phyloP scores from a whole-genome alignment of 2,329 filamentous ascomycete species.

The Ophiostoma quercus region DNA sequence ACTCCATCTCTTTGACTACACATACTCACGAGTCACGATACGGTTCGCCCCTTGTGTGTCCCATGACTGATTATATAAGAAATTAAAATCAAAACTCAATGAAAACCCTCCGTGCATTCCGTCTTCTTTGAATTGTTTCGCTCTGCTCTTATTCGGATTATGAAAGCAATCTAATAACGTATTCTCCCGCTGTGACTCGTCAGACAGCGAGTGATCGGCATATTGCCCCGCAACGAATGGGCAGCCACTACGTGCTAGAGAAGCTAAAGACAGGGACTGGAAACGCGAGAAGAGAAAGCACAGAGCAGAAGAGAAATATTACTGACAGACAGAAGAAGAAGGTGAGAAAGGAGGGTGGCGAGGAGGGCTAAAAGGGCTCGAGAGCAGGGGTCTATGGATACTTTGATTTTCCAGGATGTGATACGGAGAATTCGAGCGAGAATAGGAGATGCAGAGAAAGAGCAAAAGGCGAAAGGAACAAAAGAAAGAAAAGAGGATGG shows the following conservation, averaged over 20 bases:
- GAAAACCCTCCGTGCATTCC: not conserved
- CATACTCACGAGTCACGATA: not conserved
- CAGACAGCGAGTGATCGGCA: slow-evolving; percentile 7
- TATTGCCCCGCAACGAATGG: slow-evolving; percentile 17
- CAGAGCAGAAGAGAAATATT: not conserved
- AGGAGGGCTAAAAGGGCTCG: not conserved
- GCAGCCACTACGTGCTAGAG: not conserved
- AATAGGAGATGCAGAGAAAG: not conserved
- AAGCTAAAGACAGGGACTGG: not conserved
- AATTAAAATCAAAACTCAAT: not conserved
- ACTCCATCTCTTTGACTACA: not conserved
- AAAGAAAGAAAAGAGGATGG: not conserved
- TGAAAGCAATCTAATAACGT: not conserved
- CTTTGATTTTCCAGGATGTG: not conserved
- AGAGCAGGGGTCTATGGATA: not conserved
- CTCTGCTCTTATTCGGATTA: not conserved
- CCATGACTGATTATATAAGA: not conserved
- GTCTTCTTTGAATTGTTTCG: not conserved
- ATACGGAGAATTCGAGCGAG: not conserved
- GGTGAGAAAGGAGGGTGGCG: not conserved
- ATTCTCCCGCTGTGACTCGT: slow-evolving; percentile 4
- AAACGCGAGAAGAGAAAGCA: not conserved
- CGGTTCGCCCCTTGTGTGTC: not conserved
- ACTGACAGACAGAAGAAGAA: not conserved
- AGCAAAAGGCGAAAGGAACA: not conserved